These are phyloP conservation scores for Podaxis mareebaensis DNA, from an alignment of 768 basidiomycete genomes.

Conservation along the genomic window DNA sequence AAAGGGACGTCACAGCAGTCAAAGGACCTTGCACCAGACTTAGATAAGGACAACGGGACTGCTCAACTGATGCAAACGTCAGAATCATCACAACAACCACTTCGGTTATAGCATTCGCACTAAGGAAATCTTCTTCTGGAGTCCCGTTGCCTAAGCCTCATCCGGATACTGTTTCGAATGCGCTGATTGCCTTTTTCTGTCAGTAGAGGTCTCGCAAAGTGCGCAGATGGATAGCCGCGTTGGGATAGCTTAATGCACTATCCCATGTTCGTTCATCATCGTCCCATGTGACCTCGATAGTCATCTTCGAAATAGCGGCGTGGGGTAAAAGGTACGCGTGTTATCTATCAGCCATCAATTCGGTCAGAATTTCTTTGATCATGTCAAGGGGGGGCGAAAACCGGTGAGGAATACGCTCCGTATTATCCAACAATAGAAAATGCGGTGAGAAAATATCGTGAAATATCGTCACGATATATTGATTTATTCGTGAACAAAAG, in stretches of 20 bases:
- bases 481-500: conserved; percentile 8
- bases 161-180: background rate
- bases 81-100: background rate
- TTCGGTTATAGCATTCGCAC: background rate
- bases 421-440: background rate
- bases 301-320: background rate
- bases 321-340: background rate
- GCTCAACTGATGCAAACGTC: background rate
- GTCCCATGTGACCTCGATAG: background rate
- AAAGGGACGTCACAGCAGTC: too few relatives aligned
- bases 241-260: background rate
- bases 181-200: background rate
- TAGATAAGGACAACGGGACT: too few relatives aligned
- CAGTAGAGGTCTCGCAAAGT: background rate
- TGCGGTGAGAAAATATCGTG: conserved; percentile 9
- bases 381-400: too few relatives aligned
- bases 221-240: background rate
- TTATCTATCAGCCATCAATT: background rate
- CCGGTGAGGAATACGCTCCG: too few relatives aligned
- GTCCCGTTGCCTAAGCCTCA: background rate
- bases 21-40: too few relatives aligned
- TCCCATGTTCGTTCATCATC: background rate
- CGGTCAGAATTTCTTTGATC: too few relatives aligned
- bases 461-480: conserved; percentile 11
- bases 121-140: background rate